Evolutionary conservation across 192 early-diverging fungal species (phyloP), one percentile per base, ranked within the genome.

Genomic region (Lobosporangium transversale): DNA sequence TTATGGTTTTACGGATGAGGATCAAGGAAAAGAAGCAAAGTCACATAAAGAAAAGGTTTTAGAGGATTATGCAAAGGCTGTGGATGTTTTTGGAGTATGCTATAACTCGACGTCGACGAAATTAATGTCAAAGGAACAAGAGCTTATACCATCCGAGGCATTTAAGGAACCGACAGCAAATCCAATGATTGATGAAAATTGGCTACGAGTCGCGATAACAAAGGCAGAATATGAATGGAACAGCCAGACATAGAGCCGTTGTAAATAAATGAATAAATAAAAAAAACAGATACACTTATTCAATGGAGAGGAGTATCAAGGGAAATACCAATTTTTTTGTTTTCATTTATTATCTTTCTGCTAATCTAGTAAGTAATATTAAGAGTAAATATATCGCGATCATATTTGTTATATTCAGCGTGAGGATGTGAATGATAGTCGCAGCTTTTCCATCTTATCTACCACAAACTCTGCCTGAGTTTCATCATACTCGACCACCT

Each of bases 401-500:
- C 17, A 36, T 32, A 54, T 31, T 33, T 5, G 15, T 10, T 15
- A 3, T 14, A 15, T 36, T 20, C 43, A 43, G 11, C n/a, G 47
- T 2, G 57, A 58, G 27, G 48, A 3, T 29, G 29, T 31, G 32
- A 62, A 49, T n/a, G 29, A 36, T 18, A 50, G 44, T 29, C 60
- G 17, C n/a, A 76, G 20, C 21, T 55, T 62, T 40, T 76, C 73
- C 4, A 76, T 21, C 29, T 60, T 54, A 1, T 45, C 73, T 6
- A 76, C 35, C 4, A 76, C 53, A 14, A 49, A 7, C 17, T 51
- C 35, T 0, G 51, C 73, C 30, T 76, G 73, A 0, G 7, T 24
- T 4, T 49, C 26, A 8, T 76, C 73, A 31, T 76, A 76, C 50
- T 76, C 73, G 30, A 56, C 45, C 20, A 76, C 52, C 42, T 50